phyloP scores from a whole-genome alignment of 306 rosid genomes.

The Begonia peltatifolia region DNA sequence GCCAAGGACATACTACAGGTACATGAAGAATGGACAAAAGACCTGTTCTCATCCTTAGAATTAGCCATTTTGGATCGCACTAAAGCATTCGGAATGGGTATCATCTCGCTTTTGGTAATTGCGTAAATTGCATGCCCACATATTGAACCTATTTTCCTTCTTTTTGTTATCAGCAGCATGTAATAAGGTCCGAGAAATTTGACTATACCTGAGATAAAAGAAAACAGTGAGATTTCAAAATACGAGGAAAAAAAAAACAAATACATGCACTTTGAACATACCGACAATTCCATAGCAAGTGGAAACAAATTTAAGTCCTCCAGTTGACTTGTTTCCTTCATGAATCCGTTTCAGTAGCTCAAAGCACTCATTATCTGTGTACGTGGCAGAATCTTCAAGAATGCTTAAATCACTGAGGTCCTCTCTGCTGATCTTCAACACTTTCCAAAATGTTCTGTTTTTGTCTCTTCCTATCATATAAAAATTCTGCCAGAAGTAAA shows the following conservation, averaged over 20 bases:
- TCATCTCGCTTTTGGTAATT: slow-evolving; percentile 68
- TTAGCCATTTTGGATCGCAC: slow-evolving; percentile 67
- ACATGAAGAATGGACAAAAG: slow-evolving; percentile 95
- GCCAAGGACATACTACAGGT: slow-evolving; percentile 61
- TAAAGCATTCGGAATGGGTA: slow-evolving; percentile 71
- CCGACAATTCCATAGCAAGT: slow-evolving; percentile 89
- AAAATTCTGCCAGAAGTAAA: slow-evolving; percentile 51
- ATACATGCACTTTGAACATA: slow-evolving; percentile 21
- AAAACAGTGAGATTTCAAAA: slow-evolving; percentile 7
- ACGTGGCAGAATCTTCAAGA: slow-evolving; percentile 50
- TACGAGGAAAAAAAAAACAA: background rate
- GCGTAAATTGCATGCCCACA: slow-evolving; percentile 79
- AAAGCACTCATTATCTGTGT: slow-evolving; percentile 65
- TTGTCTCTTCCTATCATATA: slow-evolving; percentile 94
- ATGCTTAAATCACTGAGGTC: slow-evolving; percentile 59
- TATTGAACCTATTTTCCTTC: slow-evolving; percentile 79
- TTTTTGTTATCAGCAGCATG: slow-evolving; percentile 72
- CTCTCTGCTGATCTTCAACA: slow-evolving; percentile 69
- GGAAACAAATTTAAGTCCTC: slow-evolving; percentile 84
- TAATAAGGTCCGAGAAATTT: slow-evolving; percentile 90
- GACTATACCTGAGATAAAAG: slow-evolving; percentile 52
- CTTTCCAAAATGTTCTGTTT: slow-evolving; percentile 68
- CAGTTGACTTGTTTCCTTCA: slow-evolving; percentile 80
- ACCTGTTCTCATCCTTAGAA: slow-evolving; percentile 99
- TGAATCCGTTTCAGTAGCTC: slow-evolving; percentile 76